phyloP scores from a whole-genome alignment of 2,329 filamentous ascomycete species.

The Botrytis aclada region DNA sequence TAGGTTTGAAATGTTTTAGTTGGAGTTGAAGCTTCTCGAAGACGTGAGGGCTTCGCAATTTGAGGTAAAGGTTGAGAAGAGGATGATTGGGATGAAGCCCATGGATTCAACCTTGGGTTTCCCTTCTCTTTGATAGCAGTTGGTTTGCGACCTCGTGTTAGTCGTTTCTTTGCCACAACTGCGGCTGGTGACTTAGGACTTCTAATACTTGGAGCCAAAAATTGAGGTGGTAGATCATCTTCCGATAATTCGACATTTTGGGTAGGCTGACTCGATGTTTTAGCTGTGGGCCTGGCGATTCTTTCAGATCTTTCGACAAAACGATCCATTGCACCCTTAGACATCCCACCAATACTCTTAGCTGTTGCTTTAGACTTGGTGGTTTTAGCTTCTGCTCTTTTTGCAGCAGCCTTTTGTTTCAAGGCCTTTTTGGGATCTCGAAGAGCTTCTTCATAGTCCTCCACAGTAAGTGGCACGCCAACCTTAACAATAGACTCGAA shows the following conservation, averaged over 20 bases:
- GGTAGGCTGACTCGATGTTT: conserved; percentile 11
- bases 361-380: conserved; percentile 3
- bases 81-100: conserved; percentile 9
- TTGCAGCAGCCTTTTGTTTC: conserved; percentile 28
- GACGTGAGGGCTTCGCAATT: conserved; percentile 8
- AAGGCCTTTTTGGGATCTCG: conserved; percentile 31
- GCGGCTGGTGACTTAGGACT: not conserved
- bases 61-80: conserved; percentile 7
- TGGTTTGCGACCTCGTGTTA: not conserved
- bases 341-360: conserved; percentile 33
- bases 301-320: conserved; percentile 37
- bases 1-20: conserved; percentile 3
- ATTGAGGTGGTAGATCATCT: conserved; percentile 26
- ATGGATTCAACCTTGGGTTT: conserved; percentile 15
- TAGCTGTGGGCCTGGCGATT: conserved; percentile 9
- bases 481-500: conserved; percentile 60
- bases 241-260: not conserved
- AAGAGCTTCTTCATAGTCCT: conserved; percentile 57
- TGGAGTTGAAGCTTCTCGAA: not conserved
- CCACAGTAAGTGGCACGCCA: conserved; percentile 62
- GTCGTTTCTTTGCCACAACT: not conserved
- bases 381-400: conserved; percentile 26
- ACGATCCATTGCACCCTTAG: conserved; percentile 37
- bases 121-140: conserved; percentile 1
- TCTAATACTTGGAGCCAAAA: conserved; percentile 2